phyloP scores from a whole-genome alignment of 805 yeast species.

The Maudiozyma pseudohumilis region DNA sequence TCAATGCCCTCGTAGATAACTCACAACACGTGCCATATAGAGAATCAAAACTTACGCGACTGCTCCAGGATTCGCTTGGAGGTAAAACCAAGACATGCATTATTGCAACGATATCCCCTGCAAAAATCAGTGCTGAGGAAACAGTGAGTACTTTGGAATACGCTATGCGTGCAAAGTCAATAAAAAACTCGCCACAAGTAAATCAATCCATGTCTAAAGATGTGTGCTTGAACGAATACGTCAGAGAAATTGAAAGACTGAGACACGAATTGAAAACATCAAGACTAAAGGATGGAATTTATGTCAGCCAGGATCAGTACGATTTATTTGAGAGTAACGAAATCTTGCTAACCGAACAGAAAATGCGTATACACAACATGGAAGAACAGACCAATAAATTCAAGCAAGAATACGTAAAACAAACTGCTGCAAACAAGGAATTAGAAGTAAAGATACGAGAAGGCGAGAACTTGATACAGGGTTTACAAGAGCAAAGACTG shows the following conservation, averaged over 20 bases:
- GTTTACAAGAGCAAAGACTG: constrained; percentile 7
- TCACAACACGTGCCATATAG: constrained; percentile 71
- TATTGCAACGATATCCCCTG: constrained; percentile 77
- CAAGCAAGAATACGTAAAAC: constrained; percentile 34
- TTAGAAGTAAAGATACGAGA: constrained; percentile 14
- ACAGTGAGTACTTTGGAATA: constrained; percentile 74
- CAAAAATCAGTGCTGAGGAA: constrained; percentile 60
- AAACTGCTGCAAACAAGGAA: constrained; percentile 20
- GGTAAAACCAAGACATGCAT: constrained; percentile 76
- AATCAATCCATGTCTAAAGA: constrained; percentile 52
- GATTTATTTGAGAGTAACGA: constrained; percentile 37
- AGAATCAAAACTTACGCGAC: constrained; percentile 70
- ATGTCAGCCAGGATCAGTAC: constrained; percentile 39
- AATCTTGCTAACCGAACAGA: constrained; percentile 41
- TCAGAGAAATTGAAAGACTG: constrained; percentile 45
- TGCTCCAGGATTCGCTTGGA: constrained; percentile 75
- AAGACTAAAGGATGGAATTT: constrained; percentile 57
- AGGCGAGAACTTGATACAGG: constrained; percentile 7
- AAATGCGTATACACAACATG: constrained; percentile 36
- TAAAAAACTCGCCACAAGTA: constrained; percentile 57
- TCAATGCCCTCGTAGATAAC: constrained; percentile 57
- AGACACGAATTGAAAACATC: constrained; percentile 55
- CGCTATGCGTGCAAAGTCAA: constrained; percentile 73
- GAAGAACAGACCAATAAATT: constrained; percentile 38
- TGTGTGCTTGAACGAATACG: constrained; percentile 42